phyloP scores from a whole-genome alignment of 1,139 yeast genomes.

The Suhomyces coccinellae region DNA sequence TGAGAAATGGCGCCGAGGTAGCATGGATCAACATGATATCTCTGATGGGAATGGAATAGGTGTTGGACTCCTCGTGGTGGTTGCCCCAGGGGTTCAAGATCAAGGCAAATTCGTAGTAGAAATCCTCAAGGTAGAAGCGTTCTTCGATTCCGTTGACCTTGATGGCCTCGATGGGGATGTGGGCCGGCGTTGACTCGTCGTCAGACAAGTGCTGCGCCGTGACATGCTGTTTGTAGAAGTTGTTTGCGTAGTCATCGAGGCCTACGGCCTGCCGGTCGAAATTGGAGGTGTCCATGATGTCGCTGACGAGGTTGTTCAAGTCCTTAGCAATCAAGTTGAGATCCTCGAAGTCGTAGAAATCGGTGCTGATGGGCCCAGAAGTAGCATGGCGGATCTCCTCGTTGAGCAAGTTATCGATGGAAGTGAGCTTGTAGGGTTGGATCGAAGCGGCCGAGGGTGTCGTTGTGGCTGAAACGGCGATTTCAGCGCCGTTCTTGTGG shows the following conservation, averaged over 20 bases:
- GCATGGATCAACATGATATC: constrained; percentile 21
- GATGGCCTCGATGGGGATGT: constrained; percentile 16
- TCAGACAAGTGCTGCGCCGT: constrained; percentile 4
- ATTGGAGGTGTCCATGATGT: constrained; percentile 17
- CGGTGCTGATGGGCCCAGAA: background rate
- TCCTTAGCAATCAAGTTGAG: constrained; percentile 19
- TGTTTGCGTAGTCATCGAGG: constrained; percentile 8
- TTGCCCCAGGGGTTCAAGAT: constrained; percentile 21
- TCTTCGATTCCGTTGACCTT: constrained; percentile 17
- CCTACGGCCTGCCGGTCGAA: constrained; percentile 4
- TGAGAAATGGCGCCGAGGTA: constrained; percentile 19
- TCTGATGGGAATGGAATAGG: constrained; percentile 19
- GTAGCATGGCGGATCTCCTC: constrained; percentile 2
- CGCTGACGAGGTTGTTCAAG: constrained; percentile 21
- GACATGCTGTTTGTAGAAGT: constrained; percentile 5
- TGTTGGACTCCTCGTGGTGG: constrained; percentile 13
- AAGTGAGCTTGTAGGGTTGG: constrained; percentile 1
- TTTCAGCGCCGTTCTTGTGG: background rate
- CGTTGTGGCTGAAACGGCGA: background rate
- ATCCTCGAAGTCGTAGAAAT: constrained; percentile 16
- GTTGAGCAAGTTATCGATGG: constrained; percentile 8
- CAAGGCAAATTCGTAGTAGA: constrained; percentile 19
- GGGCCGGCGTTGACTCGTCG: constrained; percentile 6
- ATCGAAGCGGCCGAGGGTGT: background rate
- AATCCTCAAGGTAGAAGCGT: constrained; percentile 18